Evolutionary conservation across 345 rosid species (phyloP).

Genomic region (Eucalyptus brandiana): DNA sequence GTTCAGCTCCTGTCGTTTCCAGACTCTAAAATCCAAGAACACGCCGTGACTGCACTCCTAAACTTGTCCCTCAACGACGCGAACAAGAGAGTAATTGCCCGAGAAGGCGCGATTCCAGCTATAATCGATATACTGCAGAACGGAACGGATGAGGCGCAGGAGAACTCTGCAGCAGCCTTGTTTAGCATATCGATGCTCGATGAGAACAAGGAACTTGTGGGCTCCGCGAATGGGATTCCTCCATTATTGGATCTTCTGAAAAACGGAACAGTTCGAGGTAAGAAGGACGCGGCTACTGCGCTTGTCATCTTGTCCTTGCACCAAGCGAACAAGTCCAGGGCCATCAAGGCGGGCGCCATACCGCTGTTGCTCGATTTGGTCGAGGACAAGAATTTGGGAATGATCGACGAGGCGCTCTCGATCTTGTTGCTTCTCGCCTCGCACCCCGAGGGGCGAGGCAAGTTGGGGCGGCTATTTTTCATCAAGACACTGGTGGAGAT

Average conservation of each 20-base stretch:
- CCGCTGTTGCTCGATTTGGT: constrained; percentile 29
- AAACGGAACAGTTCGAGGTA: constrained; percentile 43
- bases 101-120: constrained; percentile 47
- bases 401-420: constrained; percentile 59
- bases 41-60: constrained; percentile 54
- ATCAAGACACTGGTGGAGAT: constrained; percentile 39
- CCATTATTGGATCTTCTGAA: constrained; percentile 35
- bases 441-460: constrained; percentile 23
- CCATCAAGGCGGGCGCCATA: constrained; percentile 40
- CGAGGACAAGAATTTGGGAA: constrained; percentile 29
- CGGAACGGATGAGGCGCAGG: constrained; percentile 39
- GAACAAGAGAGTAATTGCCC: constrained; percentile 38
- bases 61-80: constrained; percentile 48
- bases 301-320: constrained; percentile 44
- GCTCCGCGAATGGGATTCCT: constrained; percentile 38
- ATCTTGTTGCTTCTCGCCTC: constrained; percentile 38
- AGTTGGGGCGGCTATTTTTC: constrained; percentile 21
- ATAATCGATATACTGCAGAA: constrained; percentile 32
- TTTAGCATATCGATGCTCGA: constrained; percentile 49
- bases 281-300: constrained; percentile 62
- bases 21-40: constrained; percentile 37
- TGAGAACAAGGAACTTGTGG: constrained; percentile 45
- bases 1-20: constrained; percentile 34
- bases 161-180: constrained; percentile 51
- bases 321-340: constrained; percentile 43